Evolutionary conservation across 257 asterid genomes (phyloP), one percentile per base, ranked within the genome.

Genomic region (Ballota nigra): DNA sequence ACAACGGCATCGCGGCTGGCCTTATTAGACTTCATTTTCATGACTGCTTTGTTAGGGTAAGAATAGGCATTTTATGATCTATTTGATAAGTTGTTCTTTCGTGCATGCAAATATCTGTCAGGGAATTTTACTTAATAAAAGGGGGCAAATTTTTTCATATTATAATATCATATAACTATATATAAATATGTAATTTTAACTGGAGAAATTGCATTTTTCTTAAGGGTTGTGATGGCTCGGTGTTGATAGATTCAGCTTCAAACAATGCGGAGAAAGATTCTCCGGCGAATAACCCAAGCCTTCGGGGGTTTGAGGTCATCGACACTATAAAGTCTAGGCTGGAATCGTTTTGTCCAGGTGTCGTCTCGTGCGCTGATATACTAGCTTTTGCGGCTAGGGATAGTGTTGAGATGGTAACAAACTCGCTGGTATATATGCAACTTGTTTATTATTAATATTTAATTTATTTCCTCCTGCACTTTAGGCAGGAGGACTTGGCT

Each of bases 201-300:
- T 41, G 0, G 0, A 49, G 9, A 16, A 19, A 23, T 19, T 23
- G 24, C 34, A 20, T 63, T 16, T 40, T 66, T 41, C 40, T 41
- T 24, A 23, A 92, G 98, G 98, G 98, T 1, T 92, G 98, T 70
- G 98, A 92, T 79, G 97, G 89, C 10, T 92, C 97, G 0, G 90
- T 92, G 72, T 84, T 92, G 59, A 69, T 92, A 13, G 91, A 90
- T 74, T 80, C 96, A 1, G 58, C 80, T 8, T 65, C 91, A 9
- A 85, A 78, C 87, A 47, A 38, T 2, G 95, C 97, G 5, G 98
- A 92, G 83, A 92, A 88, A 78, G 97, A 88, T 67, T 80, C 96
- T 15, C 84, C 86, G 0, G 87, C 90, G 0, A 92, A 90, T 70
- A 86, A 83, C 38, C 94, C 90, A 2, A 88, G 96, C 79, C 97